phyloP scores from a whole-genome alignment of 768 basidiomycete genomes.

The Auricularia cornea region DNA sequence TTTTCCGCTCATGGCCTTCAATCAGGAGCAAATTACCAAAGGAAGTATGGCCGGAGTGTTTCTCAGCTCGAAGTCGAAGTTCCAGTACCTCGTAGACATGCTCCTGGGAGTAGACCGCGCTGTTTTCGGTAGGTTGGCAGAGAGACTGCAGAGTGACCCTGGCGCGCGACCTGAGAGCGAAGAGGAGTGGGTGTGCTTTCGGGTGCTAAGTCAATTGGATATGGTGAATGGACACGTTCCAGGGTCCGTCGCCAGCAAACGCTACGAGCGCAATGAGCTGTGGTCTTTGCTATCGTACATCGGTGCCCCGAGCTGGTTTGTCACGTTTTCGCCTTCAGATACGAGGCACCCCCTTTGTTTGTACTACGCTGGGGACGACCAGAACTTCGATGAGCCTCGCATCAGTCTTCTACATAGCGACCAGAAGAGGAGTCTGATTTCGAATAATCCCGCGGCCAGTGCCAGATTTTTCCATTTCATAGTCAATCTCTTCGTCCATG shows the following conservation, averaged over 20 bases:
- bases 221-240: constrained; percentile 3
- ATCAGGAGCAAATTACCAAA: constrained; percentile 29
- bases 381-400: constrained; percentile 13
- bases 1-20: constrained; percentile 33
- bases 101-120: constrained; percentile 26
- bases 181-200: not conserved
- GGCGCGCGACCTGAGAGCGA: not conserved
- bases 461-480: constrained; percentile 3
- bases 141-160: constrained; percentile 23
- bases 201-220: not conserved
- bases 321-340: constrained; percentile 27
- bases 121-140: constrained; percentile 25
- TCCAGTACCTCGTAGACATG: constrained; percentile 19
- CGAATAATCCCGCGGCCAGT: constrained; percentile 3
- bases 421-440: not conserved
- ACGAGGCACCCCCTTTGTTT: constrained; percentile 24
- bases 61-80: constrained; percentile 18
- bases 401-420: constrained; percentile 1
- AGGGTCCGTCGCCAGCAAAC: constrained; percentile 18
- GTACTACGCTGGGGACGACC: constrained; percentile 23
- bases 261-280: constrained; percentile 14
- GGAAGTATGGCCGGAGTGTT: constrained; percentile 20
- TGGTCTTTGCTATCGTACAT: not conserved
- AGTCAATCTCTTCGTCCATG: not conserved
- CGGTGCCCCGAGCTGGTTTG: constrained; percentile 19